These are phyloP conservation scores for Pleurotus djamor DNA, from an alignment of 768 basidiomycete genomes.

Conservation along the genomic window DNA sequence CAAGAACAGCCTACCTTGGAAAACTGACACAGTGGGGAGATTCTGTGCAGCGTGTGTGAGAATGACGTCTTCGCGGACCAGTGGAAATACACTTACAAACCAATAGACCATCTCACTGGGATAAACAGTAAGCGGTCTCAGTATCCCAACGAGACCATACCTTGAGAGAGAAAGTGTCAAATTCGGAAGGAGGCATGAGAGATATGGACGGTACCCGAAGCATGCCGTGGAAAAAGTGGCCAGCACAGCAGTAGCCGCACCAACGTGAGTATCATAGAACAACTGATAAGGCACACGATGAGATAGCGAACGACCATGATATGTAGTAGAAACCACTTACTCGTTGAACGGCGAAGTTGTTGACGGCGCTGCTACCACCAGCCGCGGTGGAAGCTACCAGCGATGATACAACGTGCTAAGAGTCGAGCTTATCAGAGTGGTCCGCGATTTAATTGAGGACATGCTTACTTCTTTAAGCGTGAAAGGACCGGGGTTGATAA, in stretches of 20 bases:
- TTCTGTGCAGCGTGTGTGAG: constrained; percentile 27
- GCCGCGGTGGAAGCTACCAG: constrained; percentile 58
- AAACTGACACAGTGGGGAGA: constrained; percentile 56
- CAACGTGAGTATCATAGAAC: constrained; percentile 56
- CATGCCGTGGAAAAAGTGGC: constrained; percentile 64
- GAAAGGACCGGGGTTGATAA: constrained; percentile 60
- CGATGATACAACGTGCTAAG: constrained; percentile 55
- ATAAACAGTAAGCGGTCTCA: constrained; percentile 58
- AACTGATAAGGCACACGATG: constrained; percentile 29
- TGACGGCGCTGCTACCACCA: constrained; percentile 48
- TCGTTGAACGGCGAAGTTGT: constrained; percentile 60
- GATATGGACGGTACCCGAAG: constrained; percentile 42
- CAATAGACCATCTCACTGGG: constrained; percentile 67
- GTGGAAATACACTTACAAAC: constrained; percentile 30
- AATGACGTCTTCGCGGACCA: background rate
- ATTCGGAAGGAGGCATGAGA: background rate
- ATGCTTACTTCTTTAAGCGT: constrained; percentile 51
- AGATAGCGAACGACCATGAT: background rate
- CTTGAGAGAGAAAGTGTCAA: constrained; percentile 21
- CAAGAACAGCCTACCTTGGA: constrained; percentile 39
- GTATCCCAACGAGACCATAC: constrained; percentile 57
- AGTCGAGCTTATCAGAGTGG: background rate
- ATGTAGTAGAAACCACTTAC: constrained; percentile 22
- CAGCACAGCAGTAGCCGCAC: constrained; percentile 53
- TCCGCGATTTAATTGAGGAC: background rate